Percentiles rank a stretch among this genome's conserved stretches.
Evolutionary conservation across 106 monocot species (phyloP).

Genomic region (Narthecium ossifragum): DNA sequence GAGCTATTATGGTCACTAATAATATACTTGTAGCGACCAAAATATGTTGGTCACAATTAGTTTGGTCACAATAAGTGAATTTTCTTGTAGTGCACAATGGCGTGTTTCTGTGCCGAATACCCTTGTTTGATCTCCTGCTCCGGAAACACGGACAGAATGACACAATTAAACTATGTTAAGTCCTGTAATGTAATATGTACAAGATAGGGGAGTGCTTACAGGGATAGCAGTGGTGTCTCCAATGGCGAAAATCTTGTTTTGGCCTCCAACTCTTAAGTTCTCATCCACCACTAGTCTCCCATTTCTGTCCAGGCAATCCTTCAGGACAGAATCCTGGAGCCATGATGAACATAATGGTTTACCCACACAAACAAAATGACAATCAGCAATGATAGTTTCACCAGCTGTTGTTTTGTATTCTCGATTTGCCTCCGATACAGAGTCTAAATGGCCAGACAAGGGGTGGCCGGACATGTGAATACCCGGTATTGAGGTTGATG

Average conservation of each 20-base stretch:
- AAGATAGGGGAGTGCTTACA: conserved; percentile 1
- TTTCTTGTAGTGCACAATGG: too few relatives aligned
- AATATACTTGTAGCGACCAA: too few relatives aligned
- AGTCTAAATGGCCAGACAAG: conserved; percentile 17
- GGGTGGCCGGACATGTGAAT: too few relatives aligned
- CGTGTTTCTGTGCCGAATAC: not conserved
- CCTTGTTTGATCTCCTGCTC: conserved; percentile 10
- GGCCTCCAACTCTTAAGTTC: conserved; percentile 21
- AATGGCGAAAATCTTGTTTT: conserved; percentile 28
- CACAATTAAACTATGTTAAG: too few relatives aligned
- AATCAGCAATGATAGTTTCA: conserved; percentile 23
- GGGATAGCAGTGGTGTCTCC: conserved; percentile 28
- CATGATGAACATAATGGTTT: conserved; percentile 24
- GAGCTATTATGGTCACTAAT: too few relatives aligned
- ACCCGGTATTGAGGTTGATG: too few relatives aligned
- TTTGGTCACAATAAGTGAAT: too few relatives aligned
- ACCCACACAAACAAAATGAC: conserved; percentile 29
- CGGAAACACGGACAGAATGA: too few relatives aligned
- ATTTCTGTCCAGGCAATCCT: conserved; percentile 20
- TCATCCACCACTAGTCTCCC: conserved; percentile 29
- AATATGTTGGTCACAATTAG: too few relatives aligned
- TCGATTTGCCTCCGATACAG: conserved; percentile 7
- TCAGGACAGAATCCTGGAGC: conserved; percentile 22
- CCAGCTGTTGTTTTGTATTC: conserved; percentile 20
- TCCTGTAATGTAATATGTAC: too few relatives aligned